Base-by-base conservation (phyloP, 2,329 filamentous ascomycete genomes). In the Phaeosphaeriaceae sp. region DNA sequence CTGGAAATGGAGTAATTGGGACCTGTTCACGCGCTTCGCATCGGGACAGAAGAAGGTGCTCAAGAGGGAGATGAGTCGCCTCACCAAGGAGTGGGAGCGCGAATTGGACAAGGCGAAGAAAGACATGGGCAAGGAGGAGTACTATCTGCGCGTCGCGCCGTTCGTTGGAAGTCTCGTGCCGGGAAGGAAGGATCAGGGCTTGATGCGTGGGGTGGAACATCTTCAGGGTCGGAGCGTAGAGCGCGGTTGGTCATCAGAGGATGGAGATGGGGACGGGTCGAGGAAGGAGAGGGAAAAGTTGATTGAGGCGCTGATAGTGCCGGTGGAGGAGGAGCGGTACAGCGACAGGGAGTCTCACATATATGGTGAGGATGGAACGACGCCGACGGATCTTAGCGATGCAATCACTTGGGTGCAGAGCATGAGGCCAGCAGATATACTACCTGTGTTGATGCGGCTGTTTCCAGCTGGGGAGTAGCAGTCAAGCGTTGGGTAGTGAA, bases 81-180 rank as follows among this genome's bases (percentile, higher is more conserved):
- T 67, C 28, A 52, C 17, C 3, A 32, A 26, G 24, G 60, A 58
- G 19, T 69, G 65, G 68, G 57, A 63, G 22, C 21, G 0, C 0
- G 62, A 63, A 26, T 24, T 69, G 3, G 53, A 59, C 7, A 5
- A 8, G 8, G 56, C 52, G 35, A 52, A 56, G 13, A 1, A 32
- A 2, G 4, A 26, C 4, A 53, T 65, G 48, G 61, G 54, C 0
- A 46, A 35, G 23, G 42, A 46, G 1, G 43, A 28, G 57, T 68
- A 63, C 54, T 30, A 63, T 40, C 23, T n/a, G 23, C 40, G 42
- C 4, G 55, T 68, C 11, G 64, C 42, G 23, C 59, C 49, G 49
- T 70, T 68, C 44, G 59, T 68, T 9, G 65, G 65, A 23, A 56
- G 58, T 19, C 23, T 69, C 35, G 35, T 71, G 23, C 59, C 63